Percentiles rank a stretch among this genome's conserved stretches.
Evolutionary conservation across 352 stramenopile genomes (phyloP).

Genomic region (Phytophthora macrochlamydospora): DNA sequence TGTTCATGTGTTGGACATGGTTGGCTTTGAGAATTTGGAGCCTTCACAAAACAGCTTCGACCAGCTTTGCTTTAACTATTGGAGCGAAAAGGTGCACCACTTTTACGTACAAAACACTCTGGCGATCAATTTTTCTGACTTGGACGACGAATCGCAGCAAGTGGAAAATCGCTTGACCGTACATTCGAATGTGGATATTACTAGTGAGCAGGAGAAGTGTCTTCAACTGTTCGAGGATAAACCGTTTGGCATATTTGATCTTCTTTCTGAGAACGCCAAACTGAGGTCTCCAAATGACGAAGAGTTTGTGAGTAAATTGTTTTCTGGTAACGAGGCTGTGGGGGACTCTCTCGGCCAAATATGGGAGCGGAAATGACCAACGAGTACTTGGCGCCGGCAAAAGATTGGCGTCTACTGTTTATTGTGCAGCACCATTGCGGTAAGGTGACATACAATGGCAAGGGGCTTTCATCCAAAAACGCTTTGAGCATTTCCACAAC

Average conservation of each 20-base stretch:
- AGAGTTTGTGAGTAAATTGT: slow-evolving; percentile 81
- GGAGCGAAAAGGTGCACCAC: slow-evolving; percentile 83
- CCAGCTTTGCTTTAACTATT: slow-evolving; percentile 86
- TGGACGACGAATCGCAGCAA: slow-evolving; percentile 69
- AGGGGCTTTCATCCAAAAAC: slow-evolving; percentile 72
- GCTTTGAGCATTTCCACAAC: slow-evolving; percentile 78
- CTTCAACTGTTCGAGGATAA: slow-evolving; percentile 75
- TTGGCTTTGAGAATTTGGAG: slow-evolving; percentile 74
- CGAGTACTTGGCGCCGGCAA: slow-evolving; percentile 71
- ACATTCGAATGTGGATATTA: slow-evolving; percentile 58
- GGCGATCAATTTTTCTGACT: slow-evolving; percentile 59
- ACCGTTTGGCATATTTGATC: slow-evolving; percentile 74
- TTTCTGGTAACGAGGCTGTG: slow-evolving; percentile 70
- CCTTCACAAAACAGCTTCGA: slow-evolving; percentile 73
- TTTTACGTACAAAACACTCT: slow-evolving; percentile 84
- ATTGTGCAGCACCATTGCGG: slow-evolving; percentile 73
- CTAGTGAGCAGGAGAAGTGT: slow-evolving; percentile 65
- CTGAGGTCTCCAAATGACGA: slow-evolving; percentile 71
- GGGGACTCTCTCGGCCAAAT: slow-evolving; percentile 59
- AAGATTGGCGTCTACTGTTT: slow-evolving; percentile 81
- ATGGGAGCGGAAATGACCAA: slow-evolving; percentile 58
- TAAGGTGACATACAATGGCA: slow-evolving; percentile 81
- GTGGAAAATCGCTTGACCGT: slow-evolving; percentile 64
- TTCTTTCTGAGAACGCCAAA: slow-evolving; percentile 75
- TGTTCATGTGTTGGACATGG: slow-evolving; percentile 83